Base-by-base conservation (phyloP, 495 filamentous ascomycete species). In the Tuber melanosporum region DNA sequence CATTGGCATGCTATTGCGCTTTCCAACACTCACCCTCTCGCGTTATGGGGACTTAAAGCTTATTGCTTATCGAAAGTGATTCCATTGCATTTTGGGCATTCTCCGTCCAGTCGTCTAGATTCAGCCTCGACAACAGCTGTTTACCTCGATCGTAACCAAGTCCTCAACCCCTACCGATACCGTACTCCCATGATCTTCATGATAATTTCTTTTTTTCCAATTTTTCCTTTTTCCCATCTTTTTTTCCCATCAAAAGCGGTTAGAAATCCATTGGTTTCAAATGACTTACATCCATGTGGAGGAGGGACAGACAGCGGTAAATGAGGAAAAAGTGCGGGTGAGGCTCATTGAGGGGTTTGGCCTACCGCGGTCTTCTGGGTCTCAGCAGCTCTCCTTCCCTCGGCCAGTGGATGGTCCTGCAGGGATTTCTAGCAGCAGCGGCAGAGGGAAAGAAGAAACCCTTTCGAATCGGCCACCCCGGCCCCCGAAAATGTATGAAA, bases 401-500 rank as follows among this genome's bases (percentile, higher is more conserved):
- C 57, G 57, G 57, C 32, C 57, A 66, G 57, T 66, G n/a, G 22
- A 52, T 7, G n/a, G 57, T 10, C 10, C 57, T 66, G 57, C 57
- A 66, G 57, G 57, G 57, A 66, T 26, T 66, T 66, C 12, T 66
- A 12, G 57, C 57, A 32, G 57, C 57, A 66, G 57, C n/a, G 32
- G 57, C 9, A 32, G n/a, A 66, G 17, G n/a, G n/a, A 32, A 66
- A 32, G 22, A 66, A 66, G 17, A 32, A n/a, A 57, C 20, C 57
- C 57, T 32, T 32, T 66, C 9, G 3, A 32, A 66, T 66, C 57
- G 57, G 57, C n/a, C 57, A 66, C n/a, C 57, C 26, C 57, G 12
- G 26, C 57, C n/a, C n/a, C 57, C 57, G 57, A 66, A 66, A 66
- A 66, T 66, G 57, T 66, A 66, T 66, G 57, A 66, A 66, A 66